Base-by-base conservation (phyloP, 2,329 filamentous ascomycete species). In the Fusarium pseudocircinatum region DNA sequence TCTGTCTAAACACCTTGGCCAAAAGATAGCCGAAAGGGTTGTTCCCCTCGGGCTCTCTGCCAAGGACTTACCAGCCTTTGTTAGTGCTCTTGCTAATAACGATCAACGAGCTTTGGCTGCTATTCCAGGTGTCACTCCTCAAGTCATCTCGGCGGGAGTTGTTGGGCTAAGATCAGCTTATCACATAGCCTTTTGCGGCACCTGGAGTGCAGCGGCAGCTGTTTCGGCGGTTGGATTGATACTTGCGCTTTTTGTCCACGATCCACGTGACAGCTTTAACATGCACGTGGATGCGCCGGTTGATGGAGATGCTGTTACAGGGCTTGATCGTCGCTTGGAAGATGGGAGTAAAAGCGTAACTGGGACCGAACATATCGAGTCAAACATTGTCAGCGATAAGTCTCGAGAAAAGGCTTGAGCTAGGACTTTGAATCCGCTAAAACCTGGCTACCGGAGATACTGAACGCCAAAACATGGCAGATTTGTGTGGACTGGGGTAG, bases 401-500 rank as follows among this genome's bases (percentile, higher is more conserved):
- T 14, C 39, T 40, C 22, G 7, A 40, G 39, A 40, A 13, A 40
- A 40, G 13, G 39, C 39, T 40, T 40, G 22, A n/a, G 8, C 39
- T 15, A 13, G 39, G 13, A 40, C 8, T 40, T 18, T 36, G 9
- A 16, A 18, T 36, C 16, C 1, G 34, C 16, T 9, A 36, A 10
- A 8, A 10, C 8, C 16, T 36, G 34, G 16, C 8, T 36, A 2
- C 3, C 10, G 16, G 34, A 18, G 9, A 18, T 0, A 18, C 1
- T 2, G 4, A 39, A 7, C 20, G 20, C 13, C 20, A 13, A 7
- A 39, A 22, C 20, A 22, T 39, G 37, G 11, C 10, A 39, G 2
- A 8, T 13, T 13, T 39, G 20, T 13, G 18, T 7, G 20, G 11
- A 12, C 7, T n/a, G 22, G 7, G 12, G 20, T 2, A 6, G 12